Evolutionary conservation across 768 basidiomycete genomes (phyloP), one percentile per base, ranked within the genome.

Genomic region (Mycena alexandri): DNA sequence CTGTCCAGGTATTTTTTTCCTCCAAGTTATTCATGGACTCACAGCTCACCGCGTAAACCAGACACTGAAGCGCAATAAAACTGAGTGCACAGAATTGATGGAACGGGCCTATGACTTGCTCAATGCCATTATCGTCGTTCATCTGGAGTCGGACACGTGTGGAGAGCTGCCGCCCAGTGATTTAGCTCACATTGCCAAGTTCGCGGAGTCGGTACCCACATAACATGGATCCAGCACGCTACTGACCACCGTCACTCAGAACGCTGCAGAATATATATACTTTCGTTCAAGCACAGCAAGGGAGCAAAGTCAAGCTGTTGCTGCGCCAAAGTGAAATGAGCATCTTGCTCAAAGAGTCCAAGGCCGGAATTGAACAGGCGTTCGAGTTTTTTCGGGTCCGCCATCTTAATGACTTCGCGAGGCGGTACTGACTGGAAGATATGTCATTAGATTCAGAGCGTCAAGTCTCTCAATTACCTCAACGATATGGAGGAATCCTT

Each of bases 61-160:
- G 54, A 55, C 12, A 1, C 13, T 55, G 8, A 55, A 55, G 22
- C 54, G 41, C 9, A 59, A 44, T 43, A 59, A 59, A 24, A 12
- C 34, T 36, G 29, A 46, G 7, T 59, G 57, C 21, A 47, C 33
- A 11, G 17, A 59, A 25, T 33, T 59, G 25, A 29, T 59, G 24
- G 57, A 59, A n/a, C 11, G 47, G 22, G 33, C 43, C 5, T 17
- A 47, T 13, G 17, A 33, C 19, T 34, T 59, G 29, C 24, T 47
- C 25, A 10, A 29, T 10, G 44, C 46, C 25, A 47, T 59, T 14
- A 33, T 59, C 19, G 19, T 14, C 3, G n/a, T 24, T 0, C 43
- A 59, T 16, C 19, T 59, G 2, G 34, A 59, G 3, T 47, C 44
- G 14, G 34, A 22, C 1, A 19, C 25, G 2, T 16, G 33, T 22